phyloP scores from a whole-genome alignment of 2,329 filamentous ascomycete species.

The Neonectria magnoliae region DNA sequence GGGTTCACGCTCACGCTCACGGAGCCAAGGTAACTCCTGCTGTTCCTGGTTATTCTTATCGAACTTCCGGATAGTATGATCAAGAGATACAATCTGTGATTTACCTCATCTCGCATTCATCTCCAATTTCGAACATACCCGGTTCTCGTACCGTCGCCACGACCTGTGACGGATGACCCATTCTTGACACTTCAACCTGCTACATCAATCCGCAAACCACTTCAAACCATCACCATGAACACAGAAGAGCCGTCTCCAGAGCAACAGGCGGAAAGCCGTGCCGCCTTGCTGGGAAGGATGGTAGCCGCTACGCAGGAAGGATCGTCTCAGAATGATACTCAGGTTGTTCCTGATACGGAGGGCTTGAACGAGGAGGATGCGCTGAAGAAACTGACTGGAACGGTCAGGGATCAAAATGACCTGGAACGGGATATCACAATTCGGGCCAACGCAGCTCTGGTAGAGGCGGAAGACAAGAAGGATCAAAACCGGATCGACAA shows the following conservation, averaged over 20 bases:
- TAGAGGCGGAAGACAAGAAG: constrained; percentile 70
- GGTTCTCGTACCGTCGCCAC: not conserved
- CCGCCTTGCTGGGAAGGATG: constrained; percentile 43
- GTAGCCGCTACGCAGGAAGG: constrained; percentile 45
- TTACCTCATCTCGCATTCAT: not conserved
- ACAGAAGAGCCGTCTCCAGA: constrained; percentile 35
- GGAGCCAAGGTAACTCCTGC: not conserved
- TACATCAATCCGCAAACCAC: not conserved
- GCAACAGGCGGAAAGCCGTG: constrained; percentile 37
- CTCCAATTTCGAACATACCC: not conserved
- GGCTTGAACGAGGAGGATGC: constrained; percentile 67
- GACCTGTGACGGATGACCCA: not conserved
- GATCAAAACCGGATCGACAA: constrained; percentile 72
- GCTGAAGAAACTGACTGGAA: constrained; percentile 70
- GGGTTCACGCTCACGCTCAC: not conserved
- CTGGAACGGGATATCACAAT: constrained; percentile 85
- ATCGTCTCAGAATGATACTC: constrained; percentile 23
- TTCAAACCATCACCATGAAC: constrained; percentile 37
- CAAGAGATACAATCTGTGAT: not conserved
- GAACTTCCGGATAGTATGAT: not conserved
- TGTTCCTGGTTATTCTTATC: not conserved
- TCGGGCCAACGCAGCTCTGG: constrained; percentile 68
- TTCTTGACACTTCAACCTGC: not conserved
- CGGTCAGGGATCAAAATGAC: constrained; percentile 87
- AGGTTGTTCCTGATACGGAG: constrained; percentile 30